Percentiles rank a stretch among this genome's conserved stretches.
Evolutionary conservation across 2,329 filamentous ascomycete species (phyloP).

Genomic region (Calonectria montana): DNA sequence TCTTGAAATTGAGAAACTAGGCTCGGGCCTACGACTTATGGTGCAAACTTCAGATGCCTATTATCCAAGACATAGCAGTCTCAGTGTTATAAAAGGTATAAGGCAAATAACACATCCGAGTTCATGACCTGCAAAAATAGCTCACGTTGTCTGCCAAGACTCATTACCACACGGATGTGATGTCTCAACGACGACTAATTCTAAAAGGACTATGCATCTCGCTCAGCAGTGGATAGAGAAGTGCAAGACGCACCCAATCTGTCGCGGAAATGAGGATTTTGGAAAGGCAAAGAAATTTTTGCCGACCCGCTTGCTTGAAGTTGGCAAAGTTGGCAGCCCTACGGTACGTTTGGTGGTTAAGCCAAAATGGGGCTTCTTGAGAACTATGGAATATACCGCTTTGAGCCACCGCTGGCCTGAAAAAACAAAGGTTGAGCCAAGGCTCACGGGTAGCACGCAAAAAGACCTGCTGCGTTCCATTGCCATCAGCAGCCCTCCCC

Average conservation of each 20-base stretch:
- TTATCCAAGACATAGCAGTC: no score
- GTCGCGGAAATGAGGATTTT: not conserved
- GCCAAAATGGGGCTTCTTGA: no score
- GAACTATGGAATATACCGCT: not conserved
- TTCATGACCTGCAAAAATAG: no score
- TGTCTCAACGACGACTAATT: not conserved
- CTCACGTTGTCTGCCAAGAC: no score
- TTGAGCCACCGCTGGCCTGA: slow-evolving; percentile 7
- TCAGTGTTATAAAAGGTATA: no score
- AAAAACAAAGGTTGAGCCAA: not conserved
- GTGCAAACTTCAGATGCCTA: no score
- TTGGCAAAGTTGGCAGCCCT: not conserved
- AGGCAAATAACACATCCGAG: no score
- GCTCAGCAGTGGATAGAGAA: not conserved
- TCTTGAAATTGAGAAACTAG: no score
- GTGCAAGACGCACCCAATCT: not conserved
- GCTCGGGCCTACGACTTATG: no score
- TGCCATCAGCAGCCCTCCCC: not conserved
- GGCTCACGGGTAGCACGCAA: no score
- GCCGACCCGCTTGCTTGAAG: not conserved
- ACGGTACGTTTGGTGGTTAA: not conserved
- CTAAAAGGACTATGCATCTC: not conserved
- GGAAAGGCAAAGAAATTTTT: not conserved
- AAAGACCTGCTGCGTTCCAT: not conserved
- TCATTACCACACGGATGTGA: not conserved